phyloP scores from a whole-genome alignment of 2,329 filamentous ascomycete species.

The Aspergillus piperis region DNA sequence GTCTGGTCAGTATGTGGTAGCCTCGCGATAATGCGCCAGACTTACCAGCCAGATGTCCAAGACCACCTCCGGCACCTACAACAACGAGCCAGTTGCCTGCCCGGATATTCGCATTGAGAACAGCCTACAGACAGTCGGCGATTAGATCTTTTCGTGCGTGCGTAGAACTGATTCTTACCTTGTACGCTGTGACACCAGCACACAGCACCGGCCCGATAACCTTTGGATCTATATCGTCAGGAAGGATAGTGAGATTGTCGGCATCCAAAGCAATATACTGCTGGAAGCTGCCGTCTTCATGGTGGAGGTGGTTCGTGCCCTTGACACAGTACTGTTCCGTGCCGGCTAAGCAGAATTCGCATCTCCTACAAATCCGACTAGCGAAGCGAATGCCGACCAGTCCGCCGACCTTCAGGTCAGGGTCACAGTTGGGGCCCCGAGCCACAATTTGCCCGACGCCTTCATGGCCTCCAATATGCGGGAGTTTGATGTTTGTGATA shows the following conservation, averaged over 20 bases:
- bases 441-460: slow-evolving; percentile 46
- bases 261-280: slow-evolving; percentile 49
- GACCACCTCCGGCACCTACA: slow-evolving; percentile 49
- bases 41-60: slow-evolving; percentile 49
- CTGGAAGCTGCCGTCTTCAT: slow-evolving; percentile 51
- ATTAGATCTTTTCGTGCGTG: background rate
- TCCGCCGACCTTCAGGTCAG: slow-evolving; percentile 40
- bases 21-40: background rate
- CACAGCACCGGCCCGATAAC: slow-evolving; percentile 47
- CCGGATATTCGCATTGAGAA: slow-evolving; percentile 44
- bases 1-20: slow-evolving; percentile 2
- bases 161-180: slow-evolving; percentile 27
- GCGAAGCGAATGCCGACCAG: slow-evolving; percentile 49
- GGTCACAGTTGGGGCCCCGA: slow-evolving; percentile 39
- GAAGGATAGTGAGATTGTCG: slow-evolving; percentile 46
- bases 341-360: slow-evolving; percentile 47
- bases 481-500: slow-evolving; percentile 48
- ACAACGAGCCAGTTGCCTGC: slow-evolving; percentile 47
- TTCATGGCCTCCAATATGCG: slow-evolving; percentile 51
- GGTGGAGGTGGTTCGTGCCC: slow-evolving; percentile 49
- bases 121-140: slow-evolving; percentile 32
- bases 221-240: slow-evolving; percentile 45
- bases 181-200: slow-evolving; percentile 49
- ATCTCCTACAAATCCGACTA: slow-evolving; percentile 46
- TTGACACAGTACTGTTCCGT: slow-evolving; percentile 45